Evolutionary conservation across 495 filamentous ascomycete genomes (phyloP).

Genomic region (Symbiotaphrina buchneri): DNA sequence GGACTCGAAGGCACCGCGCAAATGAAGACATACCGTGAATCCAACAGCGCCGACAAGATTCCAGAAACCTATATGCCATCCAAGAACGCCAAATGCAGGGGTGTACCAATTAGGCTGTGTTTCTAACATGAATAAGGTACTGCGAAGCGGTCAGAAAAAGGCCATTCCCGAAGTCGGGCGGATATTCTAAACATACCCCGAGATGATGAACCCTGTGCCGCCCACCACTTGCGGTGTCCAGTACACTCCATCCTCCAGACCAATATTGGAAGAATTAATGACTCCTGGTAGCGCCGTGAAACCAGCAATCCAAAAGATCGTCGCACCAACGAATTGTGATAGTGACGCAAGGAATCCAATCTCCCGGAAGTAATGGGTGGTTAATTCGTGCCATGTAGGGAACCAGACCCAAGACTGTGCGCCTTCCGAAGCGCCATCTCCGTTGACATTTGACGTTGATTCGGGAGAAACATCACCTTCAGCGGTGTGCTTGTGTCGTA

Average conservation of each 20-base stretch:
- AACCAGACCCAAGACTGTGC: conserved; percentile 31
- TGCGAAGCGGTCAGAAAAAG: conserved; percentile 5
- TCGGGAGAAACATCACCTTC: background rate
- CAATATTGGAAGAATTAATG: conserved; percentile 14
- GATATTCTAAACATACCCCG: conserved; percentile 6
- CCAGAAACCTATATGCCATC: conserved; percentile 37
- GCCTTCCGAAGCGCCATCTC: conserved; percentile 1
- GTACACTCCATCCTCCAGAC: conserved; percentile 30
- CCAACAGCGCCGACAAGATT: conserved; percentile 39
- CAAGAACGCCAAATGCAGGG: conserved; percentile 32
- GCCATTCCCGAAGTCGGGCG: background rate
- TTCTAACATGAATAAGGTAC: conserved; percentile 42
- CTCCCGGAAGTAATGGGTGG: conserved; percentile 39
- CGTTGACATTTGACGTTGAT: too few species aligned
- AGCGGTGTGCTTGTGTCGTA: background rate
- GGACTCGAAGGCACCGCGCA: background rate
- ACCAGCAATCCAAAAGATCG: conserved; percentile 46
- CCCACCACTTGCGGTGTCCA: conserved; percentile 51
- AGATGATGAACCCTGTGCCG: conserved; percentile 38
- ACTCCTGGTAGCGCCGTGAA: conserved; percentile 42
- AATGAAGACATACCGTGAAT: conserved; percentile 23
- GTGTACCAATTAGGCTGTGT: conserved; percentile 43
- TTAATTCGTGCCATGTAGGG: conserved; percentile 31
- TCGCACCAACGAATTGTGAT: conserved; percentile 35
- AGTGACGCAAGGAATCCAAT: conserved; percentile 45